Evolutionary conservation across 305 asterid species (phyloP).

Genomic region (Withania somnifera): DNA sequence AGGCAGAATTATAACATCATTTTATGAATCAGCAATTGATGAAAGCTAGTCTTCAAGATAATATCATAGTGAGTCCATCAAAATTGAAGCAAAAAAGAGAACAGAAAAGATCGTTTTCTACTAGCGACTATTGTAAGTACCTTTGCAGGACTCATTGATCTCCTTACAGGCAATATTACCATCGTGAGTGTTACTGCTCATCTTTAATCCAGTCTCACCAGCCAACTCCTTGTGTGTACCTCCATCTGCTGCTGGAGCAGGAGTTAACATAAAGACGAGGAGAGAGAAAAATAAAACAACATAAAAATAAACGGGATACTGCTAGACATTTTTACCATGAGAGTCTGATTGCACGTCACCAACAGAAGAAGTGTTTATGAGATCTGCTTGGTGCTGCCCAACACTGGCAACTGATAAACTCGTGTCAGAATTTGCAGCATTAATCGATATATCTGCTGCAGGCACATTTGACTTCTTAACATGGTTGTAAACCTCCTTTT

Average conservation of each 20-base stretch:
- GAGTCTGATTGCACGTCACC: constrained; percentile 13
- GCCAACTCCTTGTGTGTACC: not conserved
- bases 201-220: not conserved
- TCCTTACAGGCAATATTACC: not conserved
- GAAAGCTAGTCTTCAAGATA: not conserved
- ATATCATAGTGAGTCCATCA: not conserved
- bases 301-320: not conserved
- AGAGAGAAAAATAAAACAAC: not conserved
- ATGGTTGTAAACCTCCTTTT: constrained; percentile 1
- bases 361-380: not conserved
- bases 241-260: not conserved
- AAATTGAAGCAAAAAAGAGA: not conserved
- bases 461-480: not conserved
- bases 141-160: not conserved
- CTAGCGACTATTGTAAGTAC: not conserved
- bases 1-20: not conserved
- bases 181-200: not conserved
- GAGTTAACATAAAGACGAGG: not conserved
- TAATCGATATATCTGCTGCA: constrained; percentile 3
- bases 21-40: not conserved
- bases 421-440: constrained; percentile 13
- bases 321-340: constrained; percentile 14
- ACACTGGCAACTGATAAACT: constrained; percentile 10
- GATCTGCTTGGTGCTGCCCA: constrained; percentile 22
- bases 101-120: not conserved